Evolutionary conservation across 192 early-diverging fungal genomes (phyloP), one percentile per base, ranked within the genome.

Genomic region (Chytriomyces hyalinus): DNA sequence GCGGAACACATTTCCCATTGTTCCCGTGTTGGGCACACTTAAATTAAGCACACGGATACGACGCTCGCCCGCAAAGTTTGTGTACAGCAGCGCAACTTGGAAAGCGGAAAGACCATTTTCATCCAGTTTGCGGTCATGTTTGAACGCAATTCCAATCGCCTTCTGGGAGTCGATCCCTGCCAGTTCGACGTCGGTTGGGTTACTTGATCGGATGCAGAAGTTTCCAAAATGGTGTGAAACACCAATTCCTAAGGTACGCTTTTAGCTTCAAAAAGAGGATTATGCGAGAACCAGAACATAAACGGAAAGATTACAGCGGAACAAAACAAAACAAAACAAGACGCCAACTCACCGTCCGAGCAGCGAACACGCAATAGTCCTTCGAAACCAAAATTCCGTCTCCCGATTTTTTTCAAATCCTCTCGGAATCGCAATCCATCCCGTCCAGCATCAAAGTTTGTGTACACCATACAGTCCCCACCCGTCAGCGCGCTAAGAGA

Each of bases 71-170:
- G 81, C 82, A 0, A 92, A 90, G 0, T 95, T 96, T 11, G 97
- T 99, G 87, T 99, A 99, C 51, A 99, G 85, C 63, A 99, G 83
- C 5, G 97, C 97, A 20, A 89, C 90, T 80, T 99, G 97, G 90
- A 99, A 92, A 47, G 88, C 92, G 8, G 91, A 90, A 61, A 94
- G 92, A 10, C 26, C 63, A 20, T 87, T 84, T 67, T 96, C 93
- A 65, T 97, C 93, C 47, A 99, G 84, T 77, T 94, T 94, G 45
- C 91, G 92, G 51, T 99, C 97, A 77, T 98, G 90, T 78, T 92
- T 92, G 70, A 99, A 81, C 22, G 87, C 76, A 59, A 94, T 91
- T 3, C 88, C 97, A 78, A 98, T 87, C 0, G 95, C 86, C 67
- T 92, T 95, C 66, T 93, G 90, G 65, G 92, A 89, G 70, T 94